Evolutionary conservation across 768 basidiomycete species (phyloP).

Genomic region (Cystofilobasidium bisporidii): DNA sequence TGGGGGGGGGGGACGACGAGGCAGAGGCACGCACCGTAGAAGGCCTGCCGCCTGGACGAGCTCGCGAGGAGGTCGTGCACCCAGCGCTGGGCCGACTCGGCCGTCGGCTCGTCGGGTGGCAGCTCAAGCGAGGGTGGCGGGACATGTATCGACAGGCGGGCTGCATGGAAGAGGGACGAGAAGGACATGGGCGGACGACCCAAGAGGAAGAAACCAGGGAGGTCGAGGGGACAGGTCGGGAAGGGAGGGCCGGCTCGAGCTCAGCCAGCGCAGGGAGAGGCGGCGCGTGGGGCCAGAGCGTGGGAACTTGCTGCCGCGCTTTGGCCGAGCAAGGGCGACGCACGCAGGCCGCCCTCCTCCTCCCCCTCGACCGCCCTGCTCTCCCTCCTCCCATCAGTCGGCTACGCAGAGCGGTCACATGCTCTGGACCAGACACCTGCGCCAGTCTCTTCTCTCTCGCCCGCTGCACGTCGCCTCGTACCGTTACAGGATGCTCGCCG

Average conservation of each 20-base stretch:
- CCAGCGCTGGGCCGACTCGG: background rate
- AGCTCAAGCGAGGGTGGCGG: background rate
- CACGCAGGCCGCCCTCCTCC: too few relatives aligned
- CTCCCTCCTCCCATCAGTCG: too few relatives aligned
- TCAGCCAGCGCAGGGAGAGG: too few relatives aligned
- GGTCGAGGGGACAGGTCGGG: too few relatives aligned
- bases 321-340: too few relatives aligned
- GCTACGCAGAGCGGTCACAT: too few relatives aligned
- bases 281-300: too few relatives aligned
- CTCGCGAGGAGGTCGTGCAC: background rate
- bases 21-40: conserved; percentile 2
- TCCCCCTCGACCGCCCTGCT: too few relatives aligned
- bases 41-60: background rate
- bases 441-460: background rate
- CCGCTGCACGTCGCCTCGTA: background rate
- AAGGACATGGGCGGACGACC: conserved; percentile 1
- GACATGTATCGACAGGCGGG: background rate
- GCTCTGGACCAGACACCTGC: background rate
- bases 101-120: background rate
- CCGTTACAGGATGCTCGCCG: conserved; percentile 10
- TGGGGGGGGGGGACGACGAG: background rate
- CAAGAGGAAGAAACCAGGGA: too few relatives aligned
- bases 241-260: too few relatives aligned
- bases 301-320: too few relatives aligned
- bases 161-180: conserved; percentile 6